Evolutionary conservation across 2,329 filamentous ascomycete genomes (phyloP).

Genomic region (Capronia epimyces): DNA sequence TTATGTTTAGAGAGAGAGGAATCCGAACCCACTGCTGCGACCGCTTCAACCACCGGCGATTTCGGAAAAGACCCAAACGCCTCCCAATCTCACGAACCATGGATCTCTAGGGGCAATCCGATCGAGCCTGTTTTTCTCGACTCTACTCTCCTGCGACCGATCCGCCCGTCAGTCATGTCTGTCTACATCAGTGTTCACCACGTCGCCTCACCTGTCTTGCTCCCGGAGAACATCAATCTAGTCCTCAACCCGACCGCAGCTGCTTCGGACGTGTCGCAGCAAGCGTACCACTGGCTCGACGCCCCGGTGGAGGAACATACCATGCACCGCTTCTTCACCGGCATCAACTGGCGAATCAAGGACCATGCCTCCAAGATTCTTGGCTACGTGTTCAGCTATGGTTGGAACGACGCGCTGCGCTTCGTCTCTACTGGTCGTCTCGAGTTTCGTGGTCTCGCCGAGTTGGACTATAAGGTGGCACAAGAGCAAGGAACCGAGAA

Average conservation of each 20-base stretch:
- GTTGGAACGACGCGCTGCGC: slow-evolving; percentile 23
- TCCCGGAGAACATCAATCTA: background rate
- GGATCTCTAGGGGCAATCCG: slow-evolving; percentile 8
- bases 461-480: background rate
- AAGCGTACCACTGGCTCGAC: slow-evolving; percentile 20
- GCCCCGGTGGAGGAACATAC: slow-evolving; percentile 12
- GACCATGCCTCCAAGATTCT: slow-evolving; percentile 5
- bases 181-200: slow-evolving; percentile 13
- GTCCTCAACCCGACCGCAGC: background rate
- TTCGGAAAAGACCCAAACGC: background rate
- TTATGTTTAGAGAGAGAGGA: too few species aligned
- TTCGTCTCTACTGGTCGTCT: slow-evolving; percentile 15
- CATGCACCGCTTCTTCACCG: slow-evolving; percentile 14
- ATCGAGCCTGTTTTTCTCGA: background rate
- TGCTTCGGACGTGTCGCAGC: background rate
- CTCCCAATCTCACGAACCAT: slow-evolving; percentile 12
- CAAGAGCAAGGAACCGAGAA: background rate
- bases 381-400: slow-evolving; percentile 21
- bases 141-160: slow-evolving; percentile 4
- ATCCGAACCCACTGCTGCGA: too few species aligned
- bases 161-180: slow-evolving; percentile 15
- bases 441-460: background rate
- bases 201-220: background rate
- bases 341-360: slow-evolving; percentile 13
- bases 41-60: background rate